A percentile compares a stretch with the other conserved stretches of the same genome.
These are phyloP conservation scores for barrel medic (Medicago truncatula) DNA, from an alignment of 306 rosid genomes.

Conservation along the genomic window DNA sequence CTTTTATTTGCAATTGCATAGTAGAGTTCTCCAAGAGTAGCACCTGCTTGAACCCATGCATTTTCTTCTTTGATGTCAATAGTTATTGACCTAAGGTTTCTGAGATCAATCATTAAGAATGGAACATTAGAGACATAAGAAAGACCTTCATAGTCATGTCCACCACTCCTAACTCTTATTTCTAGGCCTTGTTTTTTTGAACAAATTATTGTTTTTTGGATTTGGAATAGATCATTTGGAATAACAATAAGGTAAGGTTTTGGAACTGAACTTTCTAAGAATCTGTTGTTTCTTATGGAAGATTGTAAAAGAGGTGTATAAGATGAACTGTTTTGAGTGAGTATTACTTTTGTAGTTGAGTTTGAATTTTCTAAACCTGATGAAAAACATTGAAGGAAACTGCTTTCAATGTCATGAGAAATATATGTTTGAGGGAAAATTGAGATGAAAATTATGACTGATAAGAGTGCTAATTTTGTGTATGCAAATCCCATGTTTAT, in stretches of 20 bases:
- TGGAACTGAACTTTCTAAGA: conserved; percentile 41
- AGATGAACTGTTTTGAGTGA: conserved; percentile 39
- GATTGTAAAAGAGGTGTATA: conserved; percentile 48
- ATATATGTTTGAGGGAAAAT: conserved; percentile 13
- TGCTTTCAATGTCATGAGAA: conserved; percentile 15
- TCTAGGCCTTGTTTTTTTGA: conserved; percentile 29
- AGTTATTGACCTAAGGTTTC: conserved; percentile 36
- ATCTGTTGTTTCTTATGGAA: conserved; percentile 51
- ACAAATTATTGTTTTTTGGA: conserved; percentile 35
- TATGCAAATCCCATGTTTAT: conserved; percentile 15
- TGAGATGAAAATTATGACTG: conserved; percentile 30
- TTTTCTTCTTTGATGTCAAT: conserved; percentile 30
- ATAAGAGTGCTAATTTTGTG: conserved; percentile 8
- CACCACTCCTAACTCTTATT: conserved; percentile 41
- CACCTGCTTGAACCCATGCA: conserved; percentile 50
- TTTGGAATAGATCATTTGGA: conserved; percentile 38
- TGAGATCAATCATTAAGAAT: conserved; percentile 37
- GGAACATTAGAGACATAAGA: conserved; percentile 41
- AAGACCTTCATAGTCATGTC: conserved; percentile 49
- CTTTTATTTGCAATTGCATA: conserved; percentile 39
- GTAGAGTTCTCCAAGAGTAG: conserved; percentile 49
- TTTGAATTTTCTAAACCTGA: conserved; percentile 13
- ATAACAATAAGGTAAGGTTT: conserved; percentile 54
- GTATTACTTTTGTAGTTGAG: conserved; percentile 22
- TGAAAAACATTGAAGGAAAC: conserved; percentile 38